Conservation (phyloP, 768 basidiomycete species). For the Collybia nuda region DNA sequence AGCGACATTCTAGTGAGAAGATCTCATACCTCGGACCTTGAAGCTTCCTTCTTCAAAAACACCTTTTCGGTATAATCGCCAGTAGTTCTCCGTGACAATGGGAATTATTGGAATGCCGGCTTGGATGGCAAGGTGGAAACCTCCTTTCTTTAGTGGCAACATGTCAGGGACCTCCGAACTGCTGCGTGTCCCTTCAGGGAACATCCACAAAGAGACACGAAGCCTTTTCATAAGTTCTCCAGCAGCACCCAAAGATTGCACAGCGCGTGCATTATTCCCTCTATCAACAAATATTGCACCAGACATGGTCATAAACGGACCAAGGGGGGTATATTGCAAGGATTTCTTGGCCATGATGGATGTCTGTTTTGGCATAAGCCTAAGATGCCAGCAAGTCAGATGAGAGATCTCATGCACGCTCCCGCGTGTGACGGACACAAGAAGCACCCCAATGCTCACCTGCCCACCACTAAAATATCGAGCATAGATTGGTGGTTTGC, state of each 20-base stretch:
- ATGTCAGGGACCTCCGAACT: constrained; percentile 62
- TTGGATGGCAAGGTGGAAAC: constrained; percentile 94
- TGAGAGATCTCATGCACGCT: constrained; percentile 1
- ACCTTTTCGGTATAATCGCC: constrained; percentile 77
- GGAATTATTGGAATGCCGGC: constrained; percentile 90
- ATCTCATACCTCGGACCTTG: constrained; percentile 72
- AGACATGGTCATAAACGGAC: constrained; percentile 87
- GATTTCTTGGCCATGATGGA: constrained; percentile 94
- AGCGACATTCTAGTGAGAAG: neutral
- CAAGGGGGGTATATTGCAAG: constrained; percentile 82
- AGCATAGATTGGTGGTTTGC: constrained; percentile 94
- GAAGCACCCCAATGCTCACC: constrained; percentile 45
- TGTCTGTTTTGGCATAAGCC: constrained; percentile 79
- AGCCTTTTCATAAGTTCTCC: constrained; percentile 73
- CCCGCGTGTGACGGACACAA: constrained; percentile 11
- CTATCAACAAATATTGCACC: constrained; percentile 93
- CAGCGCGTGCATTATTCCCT: constrained; percentile 71
- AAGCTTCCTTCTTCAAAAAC: constrained; percentile 75
- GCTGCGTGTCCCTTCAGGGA: constrained; percentile 94
- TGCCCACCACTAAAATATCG: constrained; percentile 80
- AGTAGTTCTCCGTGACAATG: constrained; percentile 93
- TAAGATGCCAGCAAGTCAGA: constrained; percentile 21
- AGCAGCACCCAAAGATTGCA: constrained; percentile 74
- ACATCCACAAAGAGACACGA: constrained; percentile 86
- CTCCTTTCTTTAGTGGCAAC: constrained; percentile 95